Conservation (phyloP, 129 eudicot species). For the Flaveria bidentis region DNA sequence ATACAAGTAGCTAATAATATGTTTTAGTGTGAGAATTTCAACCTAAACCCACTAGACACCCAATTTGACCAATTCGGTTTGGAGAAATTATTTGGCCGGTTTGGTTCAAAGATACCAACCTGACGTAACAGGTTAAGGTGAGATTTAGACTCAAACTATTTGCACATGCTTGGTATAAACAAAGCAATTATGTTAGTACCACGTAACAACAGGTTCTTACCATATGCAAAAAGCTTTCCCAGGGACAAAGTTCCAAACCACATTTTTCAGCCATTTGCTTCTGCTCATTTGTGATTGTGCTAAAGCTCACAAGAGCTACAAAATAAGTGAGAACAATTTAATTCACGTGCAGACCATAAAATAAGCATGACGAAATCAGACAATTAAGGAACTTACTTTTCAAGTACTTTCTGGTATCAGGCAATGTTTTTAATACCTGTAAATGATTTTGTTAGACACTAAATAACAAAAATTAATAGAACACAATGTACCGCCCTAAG, state of each 20-base stretch:
- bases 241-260: conserved; percentile 61
- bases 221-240: conserved; percentile 82
- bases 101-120: too few species aligned
- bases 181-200: conserved; percentile 2
- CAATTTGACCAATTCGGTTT: too few species aligned
- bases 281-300: conserved; percentile 58
- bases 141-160: too few species aligned
- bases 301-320: conserved; percentile 91
- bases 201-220: conserved; percentile 29
- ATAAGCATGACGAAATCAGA: neutral
- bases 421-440: conserved; percentile 75
- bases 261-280: conserved; percentile 52
- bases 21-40: too few species aligned
- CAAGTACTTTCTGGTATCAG: conserved; percentile 55
- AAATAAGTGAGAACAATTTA: conserved; percentile 16
- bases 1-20: too few species aligned
- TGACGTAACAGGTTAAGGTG: too few species aligned
- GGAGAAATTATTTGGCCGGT: too few species aligned
- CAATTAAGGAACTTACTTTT: conserved; percentile 54
- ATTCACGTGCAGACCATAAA: neutral
- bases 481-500: neutral
- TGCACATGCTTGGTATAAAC: neutral
- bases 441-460: neutral
- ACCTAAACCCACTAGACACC: too few species aligned
- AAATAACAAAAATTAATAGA: neutral